Base-by-base conservation (phyloP, 768 basidiomycete species). In the Lentinus brumalis region DNA sequence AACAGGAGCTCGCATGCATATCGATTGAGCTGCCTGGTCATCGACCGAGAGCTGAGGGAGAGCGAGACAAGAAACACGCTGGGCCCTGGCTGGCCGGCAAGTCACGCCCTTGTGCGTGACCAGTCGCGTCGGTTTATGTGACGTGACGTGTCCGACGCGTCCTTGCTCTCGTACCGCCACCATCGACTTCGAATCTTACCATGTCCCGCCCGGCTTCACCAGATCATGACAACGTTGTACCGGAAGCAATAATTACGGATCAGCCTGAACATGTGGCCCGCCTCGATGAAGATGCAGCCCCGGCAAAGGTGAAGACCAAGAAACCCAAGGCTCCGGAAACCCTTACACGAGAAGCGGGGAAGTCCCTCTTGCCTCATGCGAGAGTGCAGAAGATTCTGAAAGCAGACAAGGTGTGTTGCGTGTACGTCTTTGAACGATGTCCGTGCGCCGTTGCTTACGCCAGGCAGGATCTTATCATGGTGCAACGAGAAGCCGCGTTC, bases 371-470 rank as follows among this genome's bases (percentile, higher is more conserved):
- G 49, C 94, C 94, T 0, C 80, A 91, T 54, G 78, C 89, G 2
- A 82, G 91, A 61, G 88, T 96, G 42, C 92, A 93, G 72, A 87
- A 81, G 75, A 92, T 95, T 50, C 80, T 94, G 64, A 94, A 92
- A 69, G 92, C 89, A 6, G 94, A 96, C 74, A 89, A 88, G 79
- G 94, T 84, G 56, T 11, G 61, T 44, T n/a, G 16, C n/a, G 29
- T 29, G 7, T 18, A 38, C 10, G 31, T 3, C 2, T 11, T 39
- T 10, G 40, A 49, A 32, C 6, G 30, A 38, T 26, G 21, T 26
- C 21, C 21, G 21, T 26, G 21, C 40, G 31, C 50, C 16, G 15
- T 31, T 38, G 50, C 18, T 32, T 39, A 15, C 42, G 12, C 31
- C 40, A 11, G 6, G 2, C 29, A 93, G 91, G 91, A 93, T 47